Conservation (phyloP, 2,329 filamentous ascomycete genomes). For the Parastagonospora avenae region DNA sequence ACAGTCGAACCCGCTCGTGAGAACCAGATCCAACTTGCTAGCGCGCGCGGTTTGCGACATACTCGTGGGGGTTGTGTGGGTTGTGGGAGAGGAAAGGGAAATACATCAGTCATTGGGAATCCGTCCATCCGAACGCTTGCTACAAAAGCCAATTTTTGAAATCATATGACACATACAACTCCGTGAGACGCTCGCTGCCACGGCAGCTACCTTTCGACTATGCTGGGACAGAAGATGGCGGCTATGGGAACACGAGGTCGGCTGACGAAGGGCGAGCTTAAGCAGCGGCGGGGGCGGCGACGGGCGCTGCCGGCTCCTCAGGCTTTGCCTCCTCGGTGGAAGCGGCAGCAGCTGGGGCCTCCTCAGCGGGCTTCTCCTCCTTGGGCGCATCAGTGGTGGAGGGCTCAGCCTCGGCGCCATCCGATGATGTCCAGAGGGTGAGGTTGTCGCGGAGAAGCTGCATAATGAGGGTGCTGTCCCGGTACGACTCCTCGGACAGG, state of each 20-base stretch:
- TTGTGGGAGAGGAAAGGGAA: conserved; percentile 39
- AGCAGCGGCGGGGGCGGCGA: conserved; percentile 37
- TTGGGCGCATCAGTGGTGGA: conserved; percentile 63
- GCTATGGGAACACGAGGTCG: conserved; percentile 43
- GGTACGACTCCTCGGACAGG: conserved; percentile 96
- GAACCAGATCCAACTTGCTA: conserved; percentile 31
- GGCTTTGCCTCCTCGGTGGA: conserved; percentile 42
- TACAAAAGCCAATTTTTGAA: conserved; percentile 49
- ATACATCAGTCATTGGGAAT: conserved; percentile 49
- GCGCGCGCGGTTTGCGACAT: conserved; percentile 20
- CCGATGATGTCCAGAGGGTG: conserved; percentile 96
- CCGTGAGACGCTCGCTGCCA: conserved; percentile 45
- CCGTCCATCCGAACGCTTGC: conserved; percentile 47
- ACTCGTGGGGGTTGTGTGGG: conserved; percentile 31
- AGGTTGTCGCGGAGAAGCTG: conserved; percentile 98
- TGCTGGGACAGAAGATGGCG: conserved; percentile 38
- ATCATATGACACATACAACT: conserved; percentile 47
- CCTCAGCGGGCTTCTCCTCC: conserved; percentile 63
- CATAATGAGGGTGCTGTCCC: conserved; percentile 99
- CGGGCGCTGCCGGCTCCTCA: conserved; percentile 38
- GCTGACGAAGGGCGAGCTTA: conserved; percentile 38
- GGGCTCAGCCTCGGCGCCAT: conserved; percentile 77
- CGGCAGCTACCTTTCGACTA: conserved; percentile 40
- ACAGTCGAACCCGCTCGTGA: conserved; percentile 24
- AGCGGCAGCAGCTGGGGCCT: conserved; percentile 52